Percentiles rank a stretch among this genome's conserved stretches.
These are phyloP conservation scores for Pelargonium myrrhifolium DNA, from an alignment of 441 rosid species.

Conservation along the genomic window DNA sequence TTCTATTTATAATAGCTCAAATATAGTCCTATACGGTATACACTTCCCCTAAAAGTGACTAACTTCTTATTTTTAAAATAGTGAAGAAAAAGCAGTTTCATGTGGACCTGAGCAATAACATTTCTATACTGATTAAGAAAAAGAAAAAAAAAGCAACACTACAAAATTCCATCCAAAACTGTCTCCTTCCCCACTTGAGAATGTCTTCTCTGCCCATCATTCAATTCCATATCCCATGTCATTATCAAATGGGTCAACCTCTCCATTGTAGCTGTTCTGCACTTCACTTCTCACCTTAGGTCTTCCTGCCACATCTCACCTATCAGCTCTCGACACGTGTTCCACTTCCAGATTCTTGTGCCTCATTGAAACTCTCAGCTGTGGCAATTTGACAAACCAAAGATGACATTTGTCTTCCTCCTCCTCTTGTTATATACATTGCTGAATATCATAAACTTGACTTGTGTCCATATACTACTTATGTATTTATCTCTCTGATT, in stretches of 20 bases:
- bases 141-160: too few relatives aligned
- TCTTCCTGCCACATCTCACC: too few relatives aligned
- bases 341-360: neutral
- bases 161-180: neutral
- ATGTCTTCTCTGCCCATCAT: neutral
- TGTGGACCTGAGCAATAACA: too few relatives aligned
- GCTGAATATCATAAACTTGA: neutral
- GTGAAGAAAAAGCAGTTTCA: too few relatives aligned
- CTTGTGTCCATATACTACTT: neutral
- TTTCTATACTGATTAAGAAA: too few relatives aligned
- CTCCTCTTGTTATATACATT: neutral
- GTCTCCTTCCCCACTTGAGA: neutral
- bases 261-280: slow-evolving; percentile 3
- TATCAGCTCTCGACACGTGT: too few relatives aligned
- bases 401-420: neutral
- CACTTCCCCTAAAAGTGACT: too few relatives aligned
- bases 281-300: neutral
- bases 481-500: neutral
- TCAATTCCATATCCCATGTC: neutral
- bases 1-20: too few relatives aligned
- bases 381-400: neutral
- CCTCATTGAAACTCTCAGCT: neutral
- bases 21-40: too few relatives aligned
- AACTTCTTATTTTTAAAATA: too few relatives aligned
- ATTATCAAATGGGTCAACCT: neutral